Evolutionary conservation across 805 yeast genomes (phyloP).

Genomic region (Candida germanica): DNA sequence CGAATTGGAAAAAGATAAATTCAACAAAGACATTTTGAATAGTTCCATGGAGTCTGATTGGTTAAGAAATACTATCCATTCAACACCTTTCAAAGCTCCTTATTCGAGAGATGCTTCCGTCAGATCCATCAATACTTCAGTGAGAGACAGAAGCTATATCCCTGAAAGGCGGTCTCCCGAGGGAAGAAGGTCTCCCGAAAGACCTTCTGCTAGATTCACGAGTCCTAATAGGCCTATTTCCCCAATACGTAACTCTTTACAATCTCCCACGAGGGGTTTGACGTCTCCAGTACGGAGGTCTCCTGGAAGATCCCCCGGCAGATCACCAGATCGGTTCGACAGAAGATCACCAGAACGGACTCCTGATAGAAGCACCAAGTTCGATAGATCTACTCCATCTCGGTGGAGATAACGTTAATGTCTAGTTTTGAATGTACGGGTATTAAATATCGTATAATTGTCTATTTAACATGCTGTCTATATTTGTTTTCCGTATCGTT

Average conservation of each 20-base stretch:
- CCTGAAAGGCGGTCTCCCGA: conserved; percentile 1
- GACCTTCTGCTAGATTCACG: neutral
- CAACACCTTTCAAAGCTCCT: conserved; percentile 13
- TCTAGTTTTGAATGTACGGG: too few species aligned
- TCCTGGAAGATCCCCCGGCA: conserved; percentile 3
- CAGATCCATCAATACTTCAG: conserved; percentile 3
- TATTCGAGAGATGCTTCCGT: conserved; percentile 1
- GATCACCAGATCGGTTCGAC: conserved; percentile 1
- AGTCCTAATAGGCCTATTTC: conserved; percentile 3
- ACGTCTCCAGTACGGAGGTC: conserved; percentile 1
- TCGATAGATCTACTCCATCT: conserved; percentile 3
- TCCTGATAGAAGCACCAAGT: conserved; percentile 3
- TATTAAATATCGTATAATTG: too few species aligned
- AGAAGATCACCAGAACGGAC: conserved; percentile 2
- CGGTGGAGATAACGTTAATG: conserved; percentile 2
- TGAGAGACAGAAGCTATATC: neutral
- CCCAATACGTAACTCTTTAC: neutral
- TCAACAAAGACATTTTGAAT: conserved; percentile 9
- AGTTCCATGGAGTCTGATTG: conserved; percentile 12
- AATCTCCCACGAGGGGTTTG: conserved; percentile 2
- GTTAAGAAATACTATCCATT: conserved; percentile 11
- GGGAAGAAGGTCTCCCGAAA: neutral
- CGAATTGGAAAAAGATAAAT: conserved; percentile 14
- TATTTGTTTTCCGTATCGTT: neutral
- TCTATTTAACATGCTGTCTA: too few species aligned